phyloP scores from a whole-genome alignment of 345 rosid genomes.

The Hirschfeldia incana region DNA sequence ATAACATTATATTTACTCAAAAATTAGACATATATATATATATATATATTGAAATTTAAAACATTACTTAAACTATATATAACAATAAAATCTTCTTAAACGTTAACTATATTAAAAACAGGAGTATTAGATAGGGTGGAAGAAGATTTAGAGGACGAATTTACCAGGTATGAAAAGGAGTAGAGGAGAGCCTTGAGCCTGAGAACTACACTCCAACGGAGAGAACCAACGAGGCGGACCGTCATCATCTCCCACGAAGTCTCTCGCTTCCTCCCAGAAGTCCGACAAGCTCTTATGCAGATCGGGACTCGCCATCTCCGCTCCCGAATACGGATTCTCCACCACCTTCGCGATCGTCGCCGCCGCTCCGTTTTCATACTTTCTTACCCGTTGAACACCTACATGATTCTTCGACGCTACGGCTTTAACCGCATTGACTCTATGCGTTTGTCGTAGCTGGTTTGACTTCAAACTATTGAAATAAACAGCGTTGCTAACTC shows the following conservation, averaged over 20 bases:
- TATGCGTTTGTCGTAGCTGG: background rate
- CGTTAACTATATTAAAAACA: no score
- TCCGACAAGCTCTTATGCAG: constrained; percentile 42
- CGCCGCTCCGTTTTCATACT: background rate
- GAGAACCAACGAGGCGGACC: constrained; percentile 79
- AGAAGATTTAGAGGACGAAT: constrained; percentile 16
- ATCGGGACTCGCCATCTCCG: constrained; percentile 24
- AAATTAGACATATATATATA: no score
- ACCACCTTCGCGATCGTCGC: background rate
- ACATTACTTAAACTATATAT: no score
- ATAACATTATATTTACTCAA: no score
- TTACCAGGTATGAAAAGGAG: constrained; percentile 55
- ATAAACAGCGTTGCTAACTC: background rate
- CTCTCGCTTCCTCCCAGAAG: constrained; percentile 40
- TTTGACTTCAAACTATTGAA: background rate
- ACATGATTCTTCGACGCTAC: background rate
- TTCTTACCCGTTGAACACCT: background rate
- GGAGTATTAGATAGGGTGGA: background rate
- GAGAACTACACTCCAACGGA: constrained; percentile 49
- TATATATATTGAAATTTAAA: no score
- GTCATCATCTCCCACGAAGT: constrained; percentile 31
- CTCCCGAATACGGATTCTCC: constrained; percentile 22
- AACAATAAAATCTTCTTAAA: no score
- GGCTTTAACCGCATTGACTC: background rate
- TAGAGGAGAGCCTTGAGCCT: constrained; percentile 44